Evolutionary conservation across 257 asterid genomes (phyloP).

Genomic region (Avicennia marina): DNA sequence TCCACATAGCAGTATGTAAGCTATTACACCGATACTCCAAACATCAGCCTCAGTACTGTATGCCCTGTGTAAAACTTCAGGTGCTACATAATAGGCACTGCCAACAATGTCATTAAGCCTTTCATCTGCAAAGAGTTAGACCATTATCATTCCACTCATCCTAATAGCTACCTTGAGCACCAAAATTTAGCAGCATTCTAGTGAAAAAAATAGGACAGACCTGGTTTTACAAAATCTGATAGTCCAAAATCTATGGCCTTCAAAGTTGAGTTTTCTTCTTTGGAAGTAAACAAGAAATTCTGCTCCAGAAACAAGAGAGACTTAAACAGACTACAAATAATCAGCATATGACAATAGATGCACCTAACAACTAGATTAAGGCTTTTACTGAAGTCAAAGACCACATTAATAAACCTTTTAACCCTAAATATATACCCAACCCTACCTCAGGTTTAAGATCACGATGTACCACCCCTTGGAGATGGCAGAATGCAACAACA

Average conservation of each 20-base stretch:
- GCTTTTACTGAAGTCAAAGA: too few relatives aligned
- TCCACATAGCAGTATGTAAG: conserved; percentile 54
- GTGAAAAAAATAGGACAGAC: conserved; percentile 28
- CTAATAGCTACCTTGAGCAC: neutral
- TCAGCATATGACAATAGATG: too few relatives aligned
- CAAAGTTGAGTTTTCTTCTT: conserved; percentile 70
- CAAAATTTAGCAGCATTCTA: neutral
- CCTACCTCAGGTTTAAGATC: conserved; percentile 66
- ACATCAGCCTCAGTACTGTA: conserved; percentile 65
- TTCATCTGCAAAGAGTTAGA: conserved; percentile 35
- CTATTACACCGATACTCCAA: conserved; percentile 62
- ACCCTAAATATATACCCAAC: conserved; percentile 21
- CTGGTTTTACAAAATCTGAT: conserved; percentile 94
- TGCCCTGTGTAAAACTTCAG: conserved; percentile 59
- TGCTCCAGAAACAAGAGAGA: too few relatives aligned
- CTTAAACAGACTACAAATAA: too few relatives aligned
- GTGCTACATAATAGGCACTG: conserved; percentile 65
- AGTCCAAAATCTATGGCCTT: conserved; percentile 96
- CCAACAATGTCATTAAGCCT: conserved; percentile 64
- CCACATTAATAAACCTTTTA: neutral
- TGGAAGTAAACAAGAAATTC: conserved; percentile 82
- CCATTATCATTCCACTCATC: too few relatives aligned
- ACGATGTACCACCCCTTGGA: conserved; percentile 62
- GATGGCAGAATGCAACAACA: conserved; percentile 54
- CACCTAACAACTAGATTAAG: too few relatives aligned